phyloP scores from a whole-genome alignment of 805 yeast species.

The Suhomyces canberraensis region DNA sequence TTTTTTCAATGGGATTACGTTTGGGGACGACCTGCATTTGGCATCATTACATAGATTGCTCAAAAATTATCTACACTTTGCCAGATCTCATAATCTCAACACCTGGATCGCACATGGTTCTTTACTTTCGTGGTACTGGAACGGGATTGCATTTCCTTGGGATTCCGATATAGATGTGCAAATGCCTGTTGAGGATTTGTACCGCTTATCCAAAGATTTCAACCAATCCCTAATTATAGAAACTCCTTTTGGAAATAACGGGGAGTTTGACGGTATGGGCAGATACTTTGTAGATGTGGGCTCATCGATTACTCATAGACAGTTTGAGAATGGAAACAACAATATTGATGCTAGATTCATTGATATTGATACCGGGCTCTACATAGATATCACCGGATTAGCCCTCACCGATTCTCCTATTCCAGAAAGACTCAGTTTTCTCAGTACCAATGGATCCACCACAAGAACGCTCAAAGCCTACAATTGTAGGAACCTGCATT shows the following conservation, averaged over 20 bases:
- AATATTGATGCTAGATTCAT: slow-evolving; percentile 23
- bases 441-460: slow-evolving; percentile 1
- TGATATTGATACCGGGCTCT: slow-evolving; percentile 24
- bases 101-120: slow-evolving; percentile 25
- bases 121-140: slow-evolving; percentile 22
- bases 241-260: slow-evolving; percentile 6
- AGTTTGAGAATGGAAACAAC: slow-evolving; percentile 49
- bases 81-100: slow-evolving; percentile 16
- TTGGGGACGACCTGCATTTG: slow-evolving; percentile 15
- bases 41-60: slow-evolving; percentile 16
- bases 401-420: slow-evolving; percentile 28
- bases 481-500: slow-evolving; percentile 37
- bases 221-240: slow-evolving; percentile 21
- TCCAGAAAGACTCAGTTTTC: slow-evolving; percentile 18
- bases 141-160: slow-evolving; percentile 24
- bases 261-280: slow-evolving; percentile 17
- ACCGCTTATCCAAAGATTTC: slow-evolving; percentile 16
- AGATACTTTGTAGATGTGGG: slow-evolving; percentile 25
- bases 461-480: slow-evolving; percentile 26
- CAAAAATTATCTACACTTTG: slow-evolving; percentile 17
- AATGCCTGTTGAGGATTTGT: slow-evolving; percentile 21
- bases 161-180: slow-evolving; percentile 24
- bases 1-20: slow-evolving; percentile 19
- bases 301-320: slow-evolving; percentile 20
- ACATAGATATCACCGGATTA: slow-evolving; percentile 27